Conservation (phyloP, 257 asterid species). For the Jaltomata sinuosa region DNA sequence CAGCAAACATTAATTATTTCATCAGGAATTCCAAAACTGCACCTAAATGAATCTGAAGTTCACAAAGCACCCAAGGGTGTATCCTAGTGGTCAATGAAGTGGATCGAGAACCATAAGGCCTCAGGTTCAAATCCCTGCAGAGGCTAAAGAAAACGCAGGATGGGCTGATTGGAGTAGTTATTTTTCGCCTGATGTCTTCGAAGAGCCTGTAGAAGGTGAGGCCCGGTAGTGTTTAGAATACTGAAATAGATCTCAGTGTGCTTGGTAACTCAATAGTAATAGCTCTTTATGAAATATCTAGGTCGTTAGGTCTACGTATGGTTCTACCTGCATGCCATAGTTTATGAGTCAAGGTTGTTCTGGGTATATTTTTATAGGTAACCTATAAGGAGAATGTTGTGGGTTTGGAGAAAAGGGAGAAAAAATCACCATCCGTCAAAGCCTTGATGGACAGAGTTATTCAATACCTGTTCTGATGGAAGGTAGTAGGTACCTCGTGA, state of each 20-base stretch:
- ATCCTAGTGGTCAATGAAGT: no score
- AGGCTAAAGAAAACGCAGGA: no score
- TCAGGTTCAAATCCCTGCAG: no score
- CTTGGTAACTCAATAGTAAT: not conserved
- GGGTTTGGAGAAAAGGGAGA: not conserved
- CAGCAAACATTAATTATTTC: not conserved
- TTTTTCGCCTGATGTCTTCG: not conserved
- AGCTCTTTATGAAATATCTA: no score
- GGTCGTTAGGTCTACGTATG: no score
- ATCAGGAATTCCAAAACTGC: not conserved
- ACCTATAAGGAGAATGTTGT: not conserved
- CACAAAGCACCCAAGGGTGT: no score
- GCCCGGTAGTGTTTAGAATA: not conserved
- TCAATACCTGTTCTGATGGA: no score
- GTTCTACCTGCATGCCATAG: no score
- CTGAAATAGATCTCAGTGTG: not conserved
- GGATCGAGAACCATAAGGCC: no score
- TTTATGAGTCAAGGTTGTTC: not conserved
- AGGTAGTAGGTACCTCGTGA: no score
- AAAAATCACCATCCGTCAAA: no score
- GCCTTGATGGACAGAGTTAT: no score
- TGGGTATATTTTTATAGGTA: not conserved
- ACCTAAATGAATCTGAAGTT: not conserved
- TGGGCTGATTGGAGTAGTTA: not conserved
- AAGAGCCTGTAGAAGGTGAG: not conserved